Conservation (phyloP, 1,139 yeast species). For the Candida buenavistaensis region DNA sequence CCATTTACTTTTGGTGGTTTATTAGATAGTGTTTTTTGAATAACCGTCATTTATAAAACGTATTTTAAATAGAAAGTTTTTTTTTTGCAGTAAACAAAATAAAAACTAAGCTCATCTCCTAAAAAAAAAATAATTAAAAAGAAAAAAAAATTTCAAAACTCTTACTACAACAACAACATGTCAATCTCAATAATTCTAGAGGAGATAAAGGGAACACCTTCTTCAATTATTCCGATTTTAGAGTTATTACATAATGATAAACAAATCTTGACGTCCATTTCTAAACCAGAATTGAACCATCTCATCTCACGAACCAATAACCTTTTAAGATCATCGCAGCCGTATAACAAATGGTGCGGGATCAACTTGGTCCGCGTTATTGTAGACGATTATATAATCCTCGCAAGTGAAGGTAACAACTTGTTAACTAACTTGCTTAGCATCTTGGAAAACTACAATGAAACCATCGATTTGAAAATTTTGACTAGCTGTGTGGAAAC, state of each 20-base stretch:
- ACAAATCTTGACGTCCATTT: constrained; percentile 35
- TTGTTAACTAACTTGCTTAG: constrained; percentile 58
- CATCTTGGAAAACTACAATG: constrained; percentile 53
- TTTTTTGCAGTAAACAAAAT: too few relatives aligned
- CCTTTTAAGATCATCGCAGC: constrained; percentile 50
- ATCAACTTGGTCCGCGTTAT: constrained; percentile 54
- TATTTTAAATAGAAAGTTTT: not conserved
- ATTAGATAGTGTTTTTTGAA: constrained; percentile 27
- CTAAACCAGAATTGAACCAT: constrained; percentile 57
- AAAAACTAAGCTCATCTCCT: too few relatives aligned
- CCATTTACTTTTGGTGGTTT: constrained; percentile 61
- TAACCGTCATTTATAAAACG: not conserved
- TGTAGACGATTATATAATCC: constrained; percentile 50
- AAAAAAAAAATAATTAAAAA: constrained; percentile 1
- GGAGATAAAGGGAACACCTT: constrained; percentile 36
- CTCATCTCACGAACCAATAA: constrained; percentile 56
- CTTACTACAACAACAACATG: constrained; percentile 17
- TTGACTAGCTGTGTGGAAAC: constrained; percentile 53
- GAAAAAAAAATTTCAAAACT: not conserved
- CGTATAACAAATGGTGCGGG: constrained; percentile 62
- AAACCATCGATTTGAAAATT: constrained; percentile 37
- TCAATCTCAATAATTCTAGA: constrained; percentile 35
- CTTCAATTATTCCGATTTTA: constrained; percentile 35
- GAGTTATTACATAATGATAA: constrained; percentile 29
- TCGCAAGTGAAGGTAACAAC: constrained; percentile 59